Conservation (phyloP, 768 basidiomycete genomes). For the Punctularia strigosozonata region DNA sequence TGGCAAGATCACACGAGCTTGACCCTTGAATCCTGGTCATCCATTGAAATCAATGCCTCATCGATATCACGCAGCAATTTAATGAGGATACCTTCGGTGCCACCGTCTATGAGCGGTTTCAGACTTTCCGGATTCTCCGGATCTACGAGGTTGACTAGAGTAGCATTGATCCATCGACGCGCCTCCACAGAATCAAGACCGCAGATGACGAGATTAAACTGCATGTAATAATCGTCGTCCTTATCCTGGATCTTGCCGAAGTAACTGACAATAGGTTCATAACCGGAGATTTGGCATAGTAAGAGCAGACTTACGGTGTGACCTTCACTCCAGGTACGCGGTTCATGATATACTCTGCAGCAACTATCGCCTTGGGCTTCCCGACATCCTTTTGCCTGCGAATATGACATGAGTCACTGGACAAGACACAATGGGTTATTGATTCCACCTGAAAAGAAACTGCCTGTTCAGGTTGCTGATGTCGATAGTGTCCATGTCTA, state of each 20-base stretch:
- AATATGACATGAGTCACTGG: slow-evolving; percentile 1
- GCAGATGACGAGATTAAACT: slow-evolving; percentile 95
- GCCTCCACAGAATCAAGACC: slow-evolving; percentile 97
- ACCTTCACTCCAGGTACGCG: slow-evolving; percentile 94
- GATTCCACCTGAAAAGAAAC: slow-evolving; percentile 80
- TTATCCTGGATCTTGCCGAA: slow-evolving; percentile 99
- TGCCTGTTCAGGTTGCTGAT: slow-evolving; percentile 98
- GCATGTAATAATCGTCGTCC: slow-evolving; percentile 86
- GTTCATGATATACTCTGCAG: slow-evolving; percentile 94
- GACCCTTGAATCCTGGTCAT: slow-evolving; percentile 85
- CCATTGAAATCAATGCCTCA: slow-evolving; percentile 1
- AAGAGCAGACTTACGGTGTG: slow-evolving; percentile 60
- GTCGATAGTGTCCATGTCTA: slow-evolving; percentile 99
- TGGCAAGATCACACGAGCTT: slow-evolving; percentile 93
- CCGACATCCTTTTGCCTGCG: slow-evolving; percentile 83
- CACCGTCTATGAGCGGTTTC: slow-evolving; percentile 96
- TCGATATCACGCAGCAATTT: background rate
- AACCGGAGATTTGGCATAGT: slow-evolving; percentile 1
- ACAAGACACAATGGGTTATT: background rate
- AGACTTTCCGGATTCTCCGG: slow-evolving; percentile 85
- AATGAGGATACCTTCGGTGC: slow-evolving; percentile 73
- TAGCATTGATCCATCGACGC: slow-evolving; percentile 97
- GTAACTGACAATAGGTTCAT: slow-evolving; percentile 40
- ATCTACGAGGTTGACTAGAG: slow-evolving; percentile 90
- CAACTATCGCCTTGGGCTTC: slow-evolving; percentile 84